Conservation (phyloP, 441 rosid species). For the Bruguiera hainesii region DNA sequence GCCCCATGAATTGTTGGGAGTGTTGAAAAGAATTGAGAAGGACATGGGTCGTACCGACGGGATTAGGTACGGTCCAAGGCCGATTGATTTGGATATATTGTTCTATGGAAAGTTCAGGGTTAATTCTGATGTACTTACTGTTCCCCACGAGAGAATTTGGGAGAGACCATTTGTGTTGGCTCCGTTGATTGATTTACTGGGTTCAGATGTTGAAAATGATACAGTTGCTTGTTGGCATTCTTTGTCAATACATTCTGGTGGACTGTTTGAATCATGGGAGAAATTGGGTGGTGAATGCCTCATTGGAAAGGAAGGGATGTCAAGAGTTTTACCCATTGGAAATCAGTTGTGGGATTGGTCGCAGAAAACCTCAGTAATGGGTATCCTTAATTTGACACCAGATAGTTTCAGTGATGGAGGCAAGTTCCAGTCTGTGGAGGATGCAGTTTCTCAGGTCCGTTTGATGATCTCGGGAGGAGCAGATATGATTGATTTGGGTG, state of each 20-base stretch:
- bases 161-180: slow-evolving; percentile 96
- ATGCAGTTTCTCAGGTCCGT: slow-evolving; percentile 68
- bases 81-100: slow-evolving; percentile 86
- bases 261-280: slow-evolving; percentile 65
- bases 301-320: slow-evolving; percentile 73
- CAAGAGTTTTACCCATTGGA: slow-evolving; percentile 76
- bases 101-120: slow-evolving; percentile 74
- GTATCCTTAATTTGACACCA: slow-evolving; percentile 86
- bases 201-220: slow-evolving; percentile 58
- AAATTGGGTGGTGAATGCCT: slow-evolving; percentile 71
- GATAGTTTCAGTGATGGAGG: slow-evolving; percentile 99
- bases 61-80: slow-evolving; percentile 84
- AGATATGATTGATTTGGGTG: slow-evolving; percentile 84
- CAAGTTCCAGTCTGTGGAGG: slow-evolving; percentile 53
- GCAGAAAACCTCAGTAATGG: slow-evolving; percentile 68
- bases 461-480: slow-evolving; percentile 75
- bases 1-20: slow-evolving; percentile 72
- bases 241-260: slow-evolving; percentile 46
- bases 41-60: slow-evolving; percentile 80
- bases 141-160: slow-evolving; percentile 90
- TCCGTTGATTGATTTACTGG: slow-evolving; percentile 80
- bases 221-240: slow-evolving; percentile 82
- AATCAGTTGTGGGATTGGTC: slow-evolving; percentile 79
- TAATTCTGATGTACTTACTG: slow-evolving; percentile 48
- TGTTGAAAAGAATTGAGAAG: slow-evolving; percentile 73